Evolutionary conservation across 2,329 filamentous ascomycete species (phyloP), one percentile per base, ranked within the genome.

Genomic region (Exophiala phaeomuriformis): DNA sequence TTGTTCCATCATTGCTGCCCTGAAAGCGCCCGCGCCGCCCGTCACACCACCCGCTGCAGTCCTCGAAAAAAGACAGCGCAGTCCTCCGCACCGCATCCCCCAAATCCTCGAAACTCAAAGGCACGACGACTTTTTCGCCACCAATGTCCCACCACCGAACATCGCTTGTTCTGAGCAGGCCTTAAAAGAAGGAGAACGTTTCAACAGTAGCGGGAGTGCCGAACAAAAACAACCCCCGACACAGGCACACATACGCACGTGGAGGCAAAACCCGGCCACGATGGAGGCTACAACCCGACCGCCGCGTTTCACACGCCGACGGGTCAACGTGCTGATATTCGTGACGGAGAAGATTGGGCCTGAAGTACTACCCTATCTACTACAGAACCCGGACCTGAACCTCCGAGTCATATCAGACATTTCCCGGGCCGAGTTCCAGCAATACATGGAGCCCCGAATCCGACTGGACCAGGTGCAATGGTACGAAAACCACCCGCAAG

Each of bases 311-410:
- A 47, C 33, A 29, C 56, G 60, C 29, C 51, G 59, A 40, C 58
- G 56, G 47, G 56, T 63, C 49, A 63, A 63, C 47, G 47, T 53
- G 10, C 56, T 63, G 6, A 53, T 60, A 32, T 63, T 51, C 47
- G 37, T 62, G 39, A 63, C 57, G 9, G 49, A 53, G 30, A 61
- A 58, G 47, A 59, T 63, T n/a, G 61, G 61, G 3, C 61, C 61
- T n/a, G 56, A 63, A 40, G 44, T 61, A 32, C 55, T 63, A 3
- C 61, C 61, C 9, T 61, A 56, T 44, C 58, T 63, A 43, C 36
- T 62, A 8, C 59, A 62, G 12, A 58, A 58, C 35, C 51, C 59
- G 4, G 56, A 63, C 45, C 46, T 63, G 5, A 63, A 63, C 40
- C 43, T 63, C 4, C 58, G 60, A 31, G 61, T 63, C 4, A 53